Conservation (phyloP, 768 basidiomycete genomes). For the Phlebiopsis flavidoalba region DNA sequence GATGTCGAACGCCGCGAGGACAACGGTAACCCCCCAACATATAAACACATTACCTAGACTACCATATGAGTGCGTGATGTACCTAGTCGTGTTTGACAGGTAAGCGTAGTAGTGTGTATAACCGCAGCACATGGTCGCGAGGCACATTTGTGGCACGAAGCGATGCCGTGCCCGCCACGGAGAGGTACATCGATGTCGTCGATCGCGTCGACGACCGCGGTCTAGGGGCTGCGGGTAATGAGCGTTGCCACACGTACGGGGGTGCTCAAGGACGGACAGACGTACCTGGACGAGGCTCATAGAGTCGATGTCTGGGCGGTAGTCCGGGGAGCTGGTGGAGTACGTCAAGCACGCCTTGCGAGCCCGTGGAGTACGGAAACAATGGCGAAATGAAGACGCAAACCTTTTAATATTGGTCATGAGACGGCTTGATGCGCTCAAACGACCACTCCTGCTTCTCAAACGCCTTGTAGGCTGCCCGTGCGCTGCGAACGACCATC, state of each 20-base stretch:
- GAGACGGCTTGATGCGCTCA: constrained; percentile 55
- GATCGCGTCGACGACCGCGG: constrained; percentile 68
- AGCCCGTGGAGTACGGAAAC: background rate
- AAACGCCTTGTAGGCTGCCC: constrained; percentile 42
- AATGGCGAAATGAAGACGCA: constrained; percentile 5
- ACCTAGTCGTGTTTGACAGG: no score
- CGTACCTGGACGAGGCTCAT: constrained; percentile 76
- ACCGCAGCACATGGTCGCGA: constrained; percentile 60
- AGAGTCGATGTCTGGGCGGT: constrained; percentile 80
- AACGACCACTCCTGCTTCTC: constrained; percentile 62
- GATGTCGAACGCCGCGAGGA: constrained; percentile 76
- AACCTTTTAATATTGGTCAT: constrained; percentile 78
- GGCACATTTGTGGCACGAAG: no score
- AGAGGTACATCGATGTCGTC: constrained; percentile 62
- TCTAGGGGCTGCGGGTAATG: constrained; percentile 34
- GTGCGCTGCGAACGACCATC: constrained; percentile 61
- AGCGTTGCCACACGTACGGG: no score
- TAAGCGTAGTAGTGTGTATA: no score
- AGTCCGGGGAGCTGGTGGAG: constrained; percentile 75
- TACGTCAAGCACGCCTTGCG: constrained; percentile 73
- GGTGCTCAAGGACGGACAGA: background rate
- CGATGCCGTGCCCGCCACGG: constrained; percentile 57
- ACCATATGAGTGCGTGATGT: constrained; percentile 58
- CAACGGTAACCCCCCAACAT: no score
- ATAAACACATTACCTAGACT: no score